Evolutionary conservation across 2,329 filamentous ascomycete genomes (phyloP), one percentile per base, ranked within the genome.

Genomic region (Sporothrix pseudoabietina): DNA sequence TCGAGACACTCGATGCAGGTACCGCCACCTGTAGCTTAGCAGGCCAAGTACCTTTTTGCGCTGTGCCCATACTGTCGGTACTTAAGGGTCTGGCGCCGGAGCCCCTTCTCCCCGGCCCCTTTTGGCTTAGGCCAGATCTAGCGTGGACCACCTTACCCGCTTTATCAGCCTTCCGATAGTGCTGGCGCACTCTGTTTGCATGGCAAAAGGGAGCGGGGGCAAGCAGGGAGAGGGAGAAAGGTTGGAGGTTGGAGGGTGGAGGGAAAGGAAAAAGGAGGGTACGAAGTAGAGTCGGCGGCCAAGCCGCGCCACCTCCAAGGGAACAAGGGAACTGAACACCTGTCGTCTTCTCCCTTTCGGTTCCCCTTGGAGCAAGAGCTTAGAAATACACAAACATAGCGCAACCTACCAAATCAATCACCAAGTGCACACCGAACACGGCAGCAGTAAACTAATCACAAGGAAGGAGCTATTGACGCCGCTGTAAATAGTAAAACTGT

Each of bases 281-380:
- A 10, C 26, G 26, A 26, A 41, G 41, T 16, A 70, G 68, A 22
- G 68, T 35, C 22, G 68, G 68, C 12, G 65, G 26, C 65, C 65
- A 69, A 69, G 65, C 65, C 65, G 65, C 65, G 65, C 65, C 65
- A 69, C 65, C 65, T 49, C 44, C 44, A 49, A 49, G 44, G 14
- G 52, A 73, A 75, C 44, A 49, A 49, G 44, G 14, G 52, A 73
- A 75, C 63, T 71, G 75, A 75, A 76, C 75, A 76, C 75, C 74
- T 76, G 75, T 76, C 75, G 71, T 76, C 74, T 75, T 75, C 65
- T 59, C 71, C 41, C 39, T 22, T 65, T 19, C 32, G 66, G 32
- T 9, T 32, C 47, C 22, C 19, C 71, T 44, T 57, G 47, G 47
- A 61, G 52, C 63, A 49, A 68, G 32, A 73, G 73, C 71, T 74